Conservation (phyloP, 495 filamentous ascomycete genomes). For the Hyphodiscus hymeniophilus region DNA sequence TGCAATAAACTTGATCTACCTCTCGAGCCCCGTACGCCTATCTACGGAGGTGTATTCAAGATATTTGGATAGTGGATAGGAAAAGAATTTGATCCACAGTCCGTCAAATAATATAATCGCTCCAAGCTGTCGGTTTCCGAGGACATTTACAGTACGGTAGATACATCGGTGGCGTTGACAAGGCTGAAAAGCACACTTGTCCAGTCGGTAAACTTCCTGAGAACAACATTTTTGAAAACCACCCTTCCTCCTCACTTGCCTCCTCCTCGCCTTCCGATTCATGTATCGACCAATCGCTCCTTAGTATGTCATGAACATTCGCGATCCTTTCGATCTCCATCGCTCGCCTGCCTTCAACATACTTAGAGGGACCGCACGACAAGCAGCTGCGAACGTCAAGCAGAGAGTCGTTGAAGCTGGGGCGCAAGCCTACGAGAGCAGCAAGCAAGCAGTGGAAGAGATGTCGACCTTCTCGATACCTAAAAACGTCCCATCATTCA, state of each 20-base stretch:
- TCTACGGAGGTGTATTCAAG: no score
- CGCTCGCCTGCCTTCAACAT: conserved; percentile 37
- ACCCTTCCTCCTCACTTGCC: no score
- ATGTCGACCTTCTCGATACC: conserved; percentile 60
- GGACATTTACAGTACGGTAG: no score
- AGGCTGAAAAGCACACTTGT: background rate
- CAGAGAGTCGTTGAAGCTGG: conserved; percentile 33
- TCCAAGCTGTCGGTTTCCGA: no score
- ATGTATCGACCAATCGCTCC: conserved; percentile 5
- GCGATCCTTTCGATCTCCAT: conserved; percentile 43
- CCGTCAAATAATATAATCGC: no score
- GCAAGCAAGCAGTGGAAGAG: conserved; percentile 33
- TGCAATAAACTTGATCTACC: no score
- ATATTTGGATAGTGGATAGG: no score
- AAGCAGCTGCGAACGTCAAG: conserved; percentile 31
- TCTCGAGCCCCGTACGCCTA: no score
- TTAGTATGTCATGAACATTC: conserved; percentile 39
- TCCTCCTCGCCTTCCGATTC: no score
- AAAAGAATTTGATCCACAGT: no score
- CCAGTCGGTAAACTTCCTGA: background rate
- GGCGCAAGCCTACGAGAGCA: conserved; percentile 33
- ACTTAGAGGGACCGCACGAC: conserved; percentile 32
- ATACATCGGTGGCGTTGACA: background rate
- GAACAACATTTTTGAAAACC: background rate
- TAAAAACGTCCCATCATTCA: conserved; percentile 63